Base-by-base conservation (phyloP, 306 rosid genomes). In the Heteromeles arbutifolia region DNA sequence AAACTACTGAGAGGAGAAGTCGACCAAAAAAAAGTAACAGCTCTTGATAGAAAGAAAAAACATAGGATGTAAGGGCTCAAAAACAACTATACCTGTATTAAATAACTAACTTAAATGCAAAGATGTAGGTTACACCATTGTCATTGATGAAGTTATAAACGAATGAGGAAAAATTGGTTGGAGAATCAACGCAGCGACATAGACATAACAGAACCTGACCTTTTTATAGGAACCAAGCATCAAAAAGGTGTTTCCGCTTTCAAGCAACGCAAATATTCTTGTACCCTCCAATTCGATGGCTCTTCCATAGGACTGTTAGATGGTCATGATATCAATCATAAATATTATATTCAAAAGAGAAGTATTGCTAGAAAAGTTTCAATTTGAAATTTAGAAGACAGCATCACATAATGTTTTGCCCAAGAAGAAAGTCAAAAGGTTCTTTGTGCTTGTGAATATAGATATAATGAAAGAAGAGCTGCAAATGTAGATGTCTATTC, bases 231-330 rank as follows among this genome's bases (percentile, higher is more conserved):
- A 83, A 75, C 90, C 92, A 70, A 93, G 98, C 79, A 83, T 82
- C 84, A 90, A 73, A 76, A 78, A 83, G 64, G 91, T 88, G 80
- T 91, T 91, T 78, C 96, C 98, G 74, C 98, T 91, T 84, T 93
- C 97, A 70, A 93, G 81, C 88, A 87, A 81, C 63, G 94, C 86
- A 78, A 93, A 88, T 79, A 90, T 80, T 80, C 76, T 82, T 7
- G 80, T 80, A 29, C 82, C 70, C 69, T 93, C 96, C 87, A 93
- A 85, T 74, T 93, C 98, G 1, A 90, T 79, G 80, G 96, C 92
- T 77, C 96, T 94, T 73, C 90, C 96, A 80, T 88, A 93, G 54
- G 98, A 93, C 97, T 93, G 85, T 80, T 50, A 71, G n/a, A 81
- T 86, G 44, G 50, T 21, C 57, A 45, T 22, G 66, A 81, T 24